Evolutionary conservation across 1,284 basidiomycete genomes (phyloP), one percentile per base, ranked within the genome.

Genomic region (Cutaneotrichosporon sp.): DNA sequence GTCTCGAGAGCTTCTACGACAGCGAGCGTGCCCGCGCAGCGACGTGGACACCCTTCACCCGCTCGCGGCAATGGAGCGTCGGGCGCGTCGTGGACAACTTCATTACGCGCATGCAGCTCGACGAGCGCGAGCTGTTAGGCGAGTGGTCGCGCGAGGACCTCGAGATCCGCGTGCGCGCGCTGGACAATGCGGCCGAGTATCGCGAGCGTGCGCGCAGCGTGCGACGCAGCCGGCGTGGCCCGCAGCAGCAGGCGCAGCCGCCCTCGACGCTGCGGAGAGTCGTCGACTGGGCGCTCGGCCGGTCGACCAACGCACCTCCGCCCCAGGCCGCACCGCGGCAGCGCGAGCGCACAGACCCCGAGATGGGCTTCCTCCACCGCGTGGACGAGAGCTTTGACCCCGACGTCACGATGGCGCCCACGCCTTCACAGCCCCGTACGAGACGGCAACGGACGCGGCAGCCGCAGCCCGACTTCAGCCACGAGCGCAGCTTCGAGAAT

Each of bases 1-100:
- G 57, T 25, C 71, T 78, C 9, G 70, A 77, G 58, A 71, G 62
- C 49, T 63, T 70, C 2, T 74, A 64, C 59, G 33, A 69, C 27
- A 46, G 42, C 5, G 72, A 75, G 50, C 70, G 68, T 46, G 67
- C 68, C 27, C 54, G 31, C 9, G 42, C 54, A 3, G 42, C 8
- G n/a, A 16, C 43, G 29, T 57, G 55, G 55, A 49, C 55, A 6
- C 45, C 47, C 14, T 60, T 60, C 59, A 53, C 25, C 16, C 38
- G 53, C 33, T 49, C 29, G 57, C 24, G 11, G 6, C 54, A 46
- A 14, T 61, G 57, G 56, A 50, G 60, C 36, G 25, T 20, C 20
- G 22, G n/a, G 2, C 45, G 47, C 8, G 57, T 65, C 25, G 56
- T 65, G 7, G 57, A 59, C 34, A 57, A 49, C 36, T 65, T 59